Percentiles rank a stretch among this genome's conserved stretches.
Conservation (phyloP, 2,329 filamentous ascomycete species). For the Arthroderma sp. region DNA sequence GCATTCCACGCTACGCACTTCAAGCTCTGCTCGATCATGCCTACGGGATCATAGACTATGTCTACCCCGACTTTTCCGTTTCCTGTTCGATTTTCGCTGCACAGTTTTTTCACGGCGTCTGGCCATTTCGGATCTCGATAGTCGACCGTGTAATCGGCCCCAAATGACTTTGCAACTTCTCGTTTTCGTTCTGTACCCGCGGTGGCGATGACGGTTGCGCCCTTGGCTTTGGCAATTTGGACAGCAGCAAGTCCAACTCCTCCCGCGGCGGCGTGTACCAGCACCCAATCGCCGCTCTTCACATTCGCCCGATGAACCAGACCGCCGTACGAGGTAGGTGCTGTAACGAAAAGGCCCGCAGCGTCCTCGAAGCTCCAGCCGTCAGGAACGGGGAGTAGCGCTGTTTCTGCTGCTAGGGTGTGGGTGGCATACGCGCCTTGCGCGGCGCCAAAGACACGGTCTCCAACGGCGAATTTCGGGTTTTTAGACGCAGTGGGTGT, state of each 20-base stretch:
- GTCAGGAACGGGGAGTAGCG: slow-evolving; percentile 58
- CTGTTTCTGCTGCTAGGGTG: slow-evolving; percentile 51
- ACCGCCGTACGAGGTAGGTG: slow-evolving; percentile 76
- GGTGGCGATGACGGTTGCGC: slow-evolving; percentile 85
- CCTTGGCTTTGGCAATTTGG: slow-evolving; percentile 83
- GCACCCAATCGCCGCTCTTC: slow-evolving; percentile 68
- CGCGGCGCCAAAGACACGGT: slow-evolving; percentile 71
- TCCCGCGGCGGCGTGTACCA: slow-evolving; percentile 84
- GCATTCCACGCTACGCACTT: slow-evolving; percentile 94
- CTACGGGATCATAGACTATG: slow-evolving; percentile 90
- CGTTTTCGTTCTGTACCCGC: slow-evolving; percentile 71
- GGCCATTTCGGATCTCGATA: slow-evolving; percentile 61
- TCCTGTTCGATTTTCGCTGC: slow-evolving; percentile 43
- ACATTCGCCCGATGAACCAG: slow-evolving; percentile 66
- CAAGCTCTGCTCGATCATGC: slow-evolving; percentile 71
- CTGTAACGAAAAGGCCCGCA: slow-evolving; percentile 81
- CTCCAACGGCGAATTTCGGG: slow-evolving; percentile 59
- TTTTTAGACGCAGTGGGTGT: slow-evolving; percentile 41
- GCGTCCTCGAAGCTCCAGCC: slow-evolving; percentile 78
- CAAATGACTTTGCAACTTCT: slow-evolving; percentile 63
- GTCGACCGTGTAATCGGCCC: slow-evolving; percentile 71
- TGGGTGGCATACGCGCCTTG: slow-evolving; percentile 80
- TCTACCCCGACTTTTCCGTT: slow-evolving; percentile 59
- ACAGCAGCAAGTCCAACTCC: slow-evolving; percentile 86
- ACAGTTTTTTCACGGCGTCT: slow-evolving; percentile 58